Evolutionary conservation across 2,329 filamentous ascomycete species (phyloP), one percentile per base, ranked within the genome.

Genomic region (Fusarium sp.): DNA sequence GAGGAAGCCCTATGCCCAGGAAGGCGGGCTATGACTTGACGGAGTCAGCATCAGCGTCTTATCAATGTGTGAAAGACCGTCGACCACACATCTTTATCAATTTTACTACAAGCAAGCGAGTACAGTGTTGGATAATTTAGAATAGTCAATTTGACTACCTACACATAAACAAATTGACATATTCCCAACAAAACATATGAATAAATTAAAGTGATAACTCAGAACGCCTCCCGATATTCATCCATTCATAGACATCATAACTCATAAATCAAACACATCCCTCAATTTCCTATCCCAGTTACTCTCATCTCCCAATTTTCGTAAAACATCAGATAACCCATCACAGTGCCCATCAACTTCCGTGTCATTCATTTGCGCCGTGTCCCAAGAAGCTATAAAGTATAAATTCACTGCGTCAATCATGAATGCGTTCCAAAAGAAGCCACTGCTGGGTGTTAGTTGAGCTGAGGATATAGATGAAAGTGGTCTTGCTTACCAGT

Each of bases 381-480:
- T 81, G 45, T 82, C 80, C 80, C 80, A 81, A 2, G 79, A 80
- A 7, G 78, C 80, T 47, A 81, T 72, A 56, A 80, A 79, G 44
- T 80, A 76, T 40, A 82, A 41, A 45, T 77, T 78, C 8, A 72
- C 70, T 0, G 69, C 60, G 56, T 80, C 77, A 15, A 80, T 52
- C 77, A 78, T 78, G 58, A 80, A 82, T 2, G 79, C 80, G 41
- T 80, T 81, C 80, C 80, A 82, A 58, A 79, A 79, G 1, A 81
- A 62, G 2, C 78, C 80, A 58, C 80, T 81, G 30, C 24, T 2
- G 11, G 3, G 25, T 4, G 25, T 53, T n/a, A 12, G 46, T 72
- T 20, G 10, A 75, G 69, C 38, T 41, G 13, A 16, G 7, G 25
- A 16, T 9, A 10, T 9, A 10, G 25, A 10, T 27, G 25, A 27